phyloP scores from a whole-genome alignment of 1,284 basidiomycete species.

The Trichosporon asahii region DNA sequence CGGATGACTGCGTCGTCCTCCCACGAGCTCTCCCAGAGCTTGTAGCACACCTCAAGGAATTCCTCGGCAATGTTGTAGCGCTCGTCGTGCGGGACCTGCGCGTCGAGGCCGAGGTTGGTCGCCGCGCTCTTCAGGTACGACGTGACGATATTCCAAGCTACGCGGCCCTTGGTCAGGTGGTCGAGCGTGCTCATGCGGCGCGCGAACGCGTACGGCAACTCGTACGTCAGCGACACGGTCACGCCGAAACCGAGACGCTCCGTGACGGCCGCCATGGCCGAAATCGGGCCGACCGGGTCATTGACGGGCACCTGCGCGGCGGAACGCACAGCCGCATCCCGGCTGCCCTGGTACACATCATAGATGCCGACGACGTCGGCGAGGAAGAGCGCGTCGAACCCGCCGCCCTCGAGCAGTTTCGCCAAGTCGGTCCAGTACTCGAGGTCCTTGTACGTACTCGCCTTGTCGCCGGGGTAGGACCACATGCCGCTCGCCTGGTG shows the following conservation, averaged over 20 bases:
- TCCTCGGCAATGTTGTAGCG: conserved; percentile 31
- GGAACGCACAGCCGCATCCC: conserved; percentile 19
- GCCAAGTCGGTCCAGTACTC: conserved; percentile 24
- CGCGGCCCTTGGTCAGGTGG: conserved; percentile 49
- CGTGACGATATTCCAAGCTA: conserved; percentile 50
- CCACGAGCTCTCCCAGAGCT: conserved; percentile 51
- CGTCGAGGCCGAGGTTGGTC: conserved; percentile 34
- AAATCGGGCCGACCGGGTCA: conserved; percentile 17
- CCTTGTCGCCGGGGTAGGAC: conserved; percentile 16
- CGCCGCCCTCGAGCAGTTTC: conserved; percentile 17
- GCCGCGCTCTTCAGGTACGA: conserved; percentile 47
- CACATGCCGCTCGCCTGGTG: conserved; percentile 23
- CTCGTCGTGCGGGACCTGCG: conserved; percentile 30
- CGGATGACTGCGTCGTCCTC: conserved; percentile 43
- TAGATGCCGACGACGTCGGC: conserved; percentile 24
- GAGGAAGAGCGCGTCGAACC: conserved; percentile 20
- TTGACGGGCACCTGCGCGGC: conserved; percentile 22
- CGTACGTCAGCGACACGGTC: conserved; percentile 28
- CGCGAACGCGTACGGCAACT: conserved; percentile 47
- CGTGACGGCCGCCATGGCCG: conserved; percentile 24
- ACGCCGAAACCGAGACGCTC: conserved; percentile 25
- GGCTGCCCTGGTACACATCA: conserved; percentile 21
- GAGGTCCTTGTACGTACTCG: conserved; percentile 23
- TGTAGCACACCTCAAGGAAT: conserved; percentile 39
- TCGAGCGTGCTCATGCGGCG: conserved; percentile 47